These are phyloP conservation scores for Aspergillus awamori DNA, from an alignment of 2,329 filamentous ascomycete species.

Conservation along the genomic window DNA sequence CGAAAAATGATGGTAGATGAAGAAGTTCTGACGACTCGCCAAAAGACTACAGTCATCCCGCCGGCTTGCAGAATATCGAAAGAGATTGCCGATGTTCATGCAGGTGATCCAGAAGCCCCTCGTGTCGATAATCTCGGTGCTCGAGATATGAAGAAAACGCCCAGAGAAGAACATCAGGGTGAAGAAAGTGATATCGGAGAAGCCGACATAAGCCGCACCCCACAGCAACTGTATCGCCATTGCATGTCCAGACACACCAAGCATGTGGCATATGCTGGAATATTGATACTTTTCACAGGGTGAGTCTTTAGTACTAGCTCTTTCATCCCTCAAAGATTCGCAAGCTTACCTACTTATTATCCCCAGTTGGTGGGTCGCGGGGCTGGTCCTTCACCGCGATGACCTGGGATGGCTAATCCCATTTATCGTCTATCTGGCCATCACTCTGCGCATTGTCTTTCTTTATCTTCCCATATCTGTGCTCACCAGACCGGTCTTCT, in stretches of 20 bases:
- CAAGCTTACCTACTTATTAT: conserved; percentile 18
- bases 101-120: not conserved
- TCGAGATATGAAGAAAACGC: not conserved
- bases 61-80: not conserved
- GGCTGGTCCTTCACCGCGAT: conserved; percentile 70
- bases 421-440: conserved; percentile 76
- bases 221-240: conserved; percentile 31
- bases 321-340: not conserved
- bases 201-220: conserved; percentile 38
- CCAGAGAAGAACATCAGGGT: conserved; percentile 6
- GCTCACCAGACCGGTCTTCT: conserved; percentile 67
- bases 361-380: conserved; percentile 73
- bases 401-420: conserved; percentile 82
- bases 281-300: conserved; percentile 58
- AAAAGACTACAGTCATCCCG: not conserved
- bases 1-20: not conserved
- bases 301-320: conserved; percentile 36
- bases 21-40: not conserved
- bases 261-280: conserved; percentile 50
- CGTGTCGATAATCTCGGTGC: not conserved
- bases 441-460: conserved; percentile 73
- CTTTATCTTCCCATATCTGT: conserved; percentile 71
- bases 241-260: conserved; percentile 22
- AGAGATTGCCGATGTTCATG: not conserved
- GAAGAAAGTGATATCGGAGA: conserved; percentile 40